phyloP scores from a whole-genome alignment of 805 yeast species.

The Cyberlindnera mississippiensis region DNA sequence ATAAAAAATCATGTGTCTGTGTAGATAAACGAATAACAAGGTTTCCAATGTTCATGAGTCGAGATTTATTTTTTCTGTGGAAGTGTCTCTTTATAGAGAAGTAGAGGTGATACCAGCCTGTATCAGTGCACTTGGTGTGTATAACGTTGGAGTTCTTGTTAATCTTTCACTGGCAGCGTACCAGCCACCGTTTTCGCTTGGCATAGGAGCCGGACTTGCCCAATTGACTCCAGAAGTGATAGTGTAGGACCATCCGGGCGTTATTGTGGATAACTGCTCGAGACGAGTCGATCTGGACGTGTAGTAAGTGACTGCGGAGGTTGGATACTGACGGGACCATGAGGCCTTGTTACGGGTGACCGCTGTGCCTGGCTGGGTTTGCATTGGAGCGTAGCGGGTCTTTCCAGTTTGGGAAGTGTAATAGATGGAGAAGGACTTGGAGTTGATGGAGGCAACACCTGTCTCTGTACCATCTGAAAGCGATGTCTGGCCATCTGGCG shows the following conservation, averaged over 20 bases:
- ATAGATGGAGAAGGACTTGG: constrained; percentile 59
- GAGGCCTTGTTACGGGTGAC: constrained; percentile 53
- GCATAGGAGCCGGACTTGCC: constrained; percentile 69
- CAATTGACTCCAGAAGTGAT: constrained; percentile 58
- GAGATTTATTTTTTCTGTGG: no score
- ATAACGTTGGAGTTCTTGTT: constrained; percentile 12
- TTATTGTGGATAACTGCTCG: constrained; percentile 56
- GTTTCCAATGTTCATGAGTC: no score
- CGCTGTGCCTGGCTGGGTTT: constrained; percentile 71
- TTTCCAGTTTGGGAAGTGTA: constrained; percentile 77
- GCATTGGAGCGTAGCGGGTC: constrained; percentile 90
- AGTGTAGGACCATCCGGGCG: constrained; percentile 82
- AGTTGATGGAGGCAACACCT: constrained; percentile 38
- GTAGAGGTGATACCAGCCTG: background rate
- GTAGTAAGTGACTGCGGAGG: constrained; percentile 64
- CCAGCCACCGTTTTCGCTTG: constrained; percentile 55
- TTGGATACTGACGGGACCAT: constrained; percentile 63
- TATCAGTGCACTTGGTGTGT: constrained; percentile 3
- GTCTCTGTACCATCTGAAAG: constrained; percentile 34
- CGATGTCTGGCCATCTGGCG: constrained; percentile 39
- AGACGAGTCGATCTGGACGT: constrained; percentile 35
- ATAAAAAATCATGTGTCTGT: no score
- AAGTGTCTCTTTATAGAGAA: no score
- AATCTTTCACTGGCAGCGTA: constrained; percentile 57
- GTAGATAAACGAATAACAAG: no score